Evolutionary conservation across 2,329 filamentous ascomycete genomes (phyloP).

Genomic region (Thermoascus crustaceus): DNA sequence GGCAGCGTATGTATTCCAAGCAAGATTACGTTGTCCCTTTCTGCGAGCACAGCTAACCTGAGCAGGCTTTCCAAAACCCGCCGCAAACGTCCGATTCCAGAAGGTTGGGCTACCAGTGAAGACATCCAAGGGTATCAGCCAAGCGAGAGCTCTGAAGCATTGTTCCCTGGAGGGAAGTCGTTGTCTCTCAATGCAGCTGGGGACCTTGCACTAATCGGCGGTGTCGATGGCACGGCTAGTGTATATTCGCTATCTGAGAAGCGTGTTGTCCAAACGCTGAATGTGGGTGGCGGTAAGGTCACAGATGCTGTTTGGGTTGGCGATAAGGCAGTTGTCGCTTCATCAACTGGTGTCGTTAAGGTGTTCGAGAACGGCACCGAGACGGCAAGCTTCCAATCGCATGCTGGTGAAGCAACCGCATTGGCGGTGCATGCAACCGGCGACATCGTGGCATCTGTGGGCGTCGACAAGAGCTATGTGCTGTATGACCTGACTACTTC

Average conservation of each 20-base stretch:
- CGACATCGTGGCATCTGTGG: constrained; percentile 75
- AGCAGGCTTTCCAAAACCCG: constrained; percentile 74
- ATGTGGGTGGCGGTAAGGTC: constrained; percentile 57
- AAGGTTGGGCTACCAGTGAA: constrained; percentile 74
- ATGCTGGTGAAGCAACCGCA: constrained; percentile 71
- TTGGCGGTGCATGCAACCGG: constrained; percentile 76
- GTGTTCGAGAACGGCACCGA: constrained; percentile 66
- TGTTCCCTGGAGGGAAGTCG: constrained; percentile 52
- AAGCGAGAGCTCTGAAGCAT: constrained; percentile 45
- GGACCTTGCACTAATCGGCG: constrained; percentile 64
- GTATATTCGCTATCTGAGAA: constrained; percentile 72
- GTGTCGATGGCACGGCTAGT: constrained; percentile 64
- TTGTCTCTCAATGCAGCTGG: constrained; percentile 53
- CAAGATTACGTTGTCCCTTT: no score
- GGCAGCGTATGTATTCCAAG: constrained; percentile 57
- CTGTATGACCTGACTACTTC: constrained; percentile 70
- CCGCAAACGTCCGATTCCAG: constrained; percentile 78
- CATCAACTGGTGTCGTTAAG: constrained; percentile 69
- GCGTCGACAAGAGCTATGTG: constrained; percentile 83
- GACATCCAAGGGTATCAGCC: constrained; percentile 55
- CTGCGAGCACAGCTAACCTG: constrained; percentile 16
- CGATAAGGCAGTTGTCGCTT: constrained; percentile 62
- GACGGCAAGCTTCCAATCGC: constrained; percentile 63
- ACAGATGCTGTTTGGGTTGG: constrained; percentile 55
- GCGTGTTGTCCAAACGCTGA: constrained; percentile 62